A percentile compares a stretch with the other conserved stretches of the same genome.
These are phyloP conservation scores for Agaricus subrufescens DNA, from an alignment of 768 basidiomycete genomes.

Conservation along the genomic window DNA sequence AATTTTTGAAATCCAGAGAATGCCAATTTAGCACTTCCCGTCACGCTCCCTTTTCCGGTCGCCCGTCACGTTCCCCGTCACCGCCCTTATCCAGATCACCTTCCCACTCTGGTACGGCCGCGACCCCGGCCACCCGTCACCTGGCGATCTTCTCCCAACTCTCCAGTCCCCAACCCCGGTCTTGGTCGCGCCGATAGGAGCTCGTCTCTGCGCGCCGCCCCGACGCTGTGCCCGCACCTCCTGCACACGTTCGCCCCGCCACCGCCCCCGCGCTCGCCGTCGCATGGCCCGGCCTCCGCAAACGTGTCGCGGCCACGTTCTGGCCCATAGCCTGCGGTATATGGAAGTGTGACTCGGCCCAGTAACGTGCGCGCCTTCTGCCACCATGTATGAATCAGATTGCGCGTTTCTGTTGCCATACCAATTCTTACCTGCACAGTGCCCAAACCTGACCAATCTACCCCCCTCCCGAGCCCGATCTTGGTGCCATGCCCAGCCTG, in stretches of 20 bases:
- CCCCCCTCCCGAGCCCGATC: background rate
- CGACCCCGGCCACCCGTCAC: slow-evolving; percentile 7
- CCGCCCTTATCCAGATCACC: slow-evolving; percentile 2
- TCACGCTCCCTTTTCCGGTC: background rate
- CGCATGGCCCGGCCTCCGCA: slow-evolving; percentile 13
- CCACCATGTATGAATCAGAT: slow-evolving; percentile 4
- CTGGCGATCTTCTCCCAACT: background rate
- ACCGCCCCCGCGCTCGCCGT: background rate
- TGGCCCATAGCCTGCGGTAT: background rate
- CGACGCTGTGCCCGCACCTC: slow-evolving; percentile 13
- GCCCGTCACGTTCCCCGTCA: background rate
- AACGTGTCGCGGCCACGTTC: slow-evolving; percentile 26
- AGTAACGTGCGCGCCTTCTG: background rate
- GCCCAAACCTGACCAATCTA: too few relatives aligned
- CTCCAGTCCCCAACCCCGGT: slow-evolving; percentile 7
- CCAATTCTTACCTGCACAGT: background rate
- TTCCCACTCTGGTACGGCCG: slow-evolving; percentile 2
- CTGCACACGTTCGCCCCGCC: slow-evolving; percentile 23
- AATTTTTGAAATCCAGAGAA: slow-evolving; percentile 27
- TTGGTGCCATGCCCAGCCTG: background rate
- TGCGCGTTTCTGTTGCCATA: slow-evolving; percentile 5
- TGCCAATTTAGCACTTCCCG: slow-evolving; percentile 4
- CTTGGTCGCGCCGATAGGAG: slow-evolving; percentile 6
- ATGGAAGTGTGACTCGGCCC: background rate
- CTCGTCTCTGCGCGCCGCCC: background rate